Base-by-base conservation (phyloP, 83 land plant genomes). In the Picea abies region DNA sequence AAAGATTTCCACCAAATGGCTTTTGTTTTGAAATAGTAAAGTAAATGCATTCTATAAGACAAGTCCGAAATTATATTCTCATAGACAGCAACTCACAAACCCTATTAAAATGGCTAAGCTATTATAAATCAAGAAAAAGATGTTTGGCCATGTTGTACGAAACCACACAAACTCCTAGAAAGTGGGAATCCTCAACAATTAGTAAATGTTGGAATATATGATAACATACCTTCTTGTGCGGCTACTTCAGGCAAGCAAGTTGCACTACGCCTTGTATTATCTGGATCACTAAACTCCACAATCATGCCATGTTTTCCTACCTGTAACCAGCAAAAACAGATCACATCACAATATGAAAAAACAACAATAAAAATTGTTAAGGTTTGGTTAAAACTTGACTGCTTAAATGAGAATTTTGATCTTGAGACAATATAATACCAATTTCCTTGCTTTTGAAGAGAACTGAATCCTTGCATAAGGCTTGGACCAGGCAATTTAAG, bases 161-260 rank as follows among this genome's bases (percentile, higher is more conserved):
- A 29, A 73, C 11, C 44, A 73, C 44, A 73, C 44, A 6, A 73
- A 22, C 32, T 16, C 32, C 25, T 63, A 75, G 10, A 81, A 75
- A 9, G 12, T 22, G 83, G 25, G n/a, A 39, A 25, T 4, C 66
- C 84, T 60, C 25, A 80, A 58, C 20, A 20, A 23, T 60, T 83
- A 35, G 83, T 11, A 26, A 81, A 44, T 16, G 58, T 2, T 73
- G 10, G 3, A 22, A 78, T 60, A 14, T 26, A 77, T 19, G 49
- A 61, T 8, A 25, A 52, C 14, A 26, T 84, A 98, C 99, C 99
- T 93, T 98, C 99, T 82, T 94, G 95, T 47, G 99, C 94, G 61
- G 99, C 93, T 39, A 98, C 94, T 82, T 98, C 99, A 82, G 99
- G 99, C 81, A 98, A 89, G 84, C 96, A 98, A 41, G 99, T 98